These are phyloP conservation scores for Ilex asprella DNA, from an alignment of 257 asterid species.

Conservation along the genomic window DNA sequence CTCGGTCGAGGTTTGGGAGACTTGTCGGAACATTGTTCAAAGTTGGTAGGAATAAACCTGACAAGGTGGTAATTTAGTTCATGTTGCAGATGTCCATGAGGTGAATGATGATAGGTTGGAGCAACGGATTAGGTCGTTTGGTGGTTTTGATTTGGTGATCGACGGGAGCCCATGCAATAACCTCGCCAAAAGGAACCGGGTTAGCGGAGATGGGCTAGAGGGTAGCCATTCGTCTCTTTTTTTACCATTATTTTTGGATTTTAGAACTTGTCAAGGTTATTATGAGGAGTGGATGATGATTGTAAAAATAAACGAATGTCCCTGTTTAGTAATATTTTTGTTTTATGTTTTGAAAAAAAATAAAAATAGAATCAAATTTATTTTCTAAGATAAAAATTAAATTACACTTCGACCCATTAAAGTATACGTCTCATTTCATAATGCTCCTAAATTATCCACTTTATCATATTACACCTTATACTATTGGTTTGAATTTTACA, in stretches of 20 bases:
- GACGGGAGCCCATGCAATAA: slow-evolving; percentile 11
- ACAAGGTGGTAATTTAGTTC: slow-evolving; percentile 45
- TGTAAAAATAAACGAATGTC: too few relatives aligned
- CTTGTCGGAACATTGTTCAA: slow-evolving; percentile 49
- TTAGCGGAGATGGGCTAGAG: neutral
- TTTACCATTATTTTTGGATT: slow-evolving; percentile 8
- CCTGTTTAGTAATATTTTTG: too few relatives aligned
- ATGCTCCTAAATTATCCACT: too few relatives aligned
- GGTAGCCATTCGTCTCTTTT: slow-evolving; percentile 10
- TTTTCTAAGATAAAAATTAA: too few relatives aligned
- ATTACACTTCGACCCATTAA: too few relatives aligned
- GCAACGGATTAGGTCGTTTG: slow-evolving; percentile 14
- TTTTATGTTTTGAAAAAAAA: too few relatives aligned
- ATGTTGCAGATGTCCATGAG: slow-evolving; percentile 49
- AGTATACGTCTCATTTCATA: too few relatives aligned
- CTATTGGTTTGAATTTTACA: too few relatives aligned
- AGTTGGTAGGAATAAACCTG: slow-evolving; percentile 94
- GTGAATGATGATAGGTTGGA: slow-evolving; percentile 34
- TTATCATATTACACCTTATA: too few relatives aligned
- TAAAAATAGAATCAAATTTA: too few relatives aligned
- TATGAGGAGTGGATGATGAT: neutral
- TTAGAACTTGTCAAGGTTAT: neutral
- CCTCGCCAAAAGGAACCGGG: slow-evolving; percentile 10
- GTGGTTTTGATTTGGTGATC: slow-evolving; percentile 25
- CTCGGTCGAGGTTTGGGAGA: slow-evolving; percentile 66